A percentile compares a stretch with the other conserved stretches of the same genome.
Conservation (phyloP, 805 yeast species). For the Kluyveromyces wickerhamii region DNA sequence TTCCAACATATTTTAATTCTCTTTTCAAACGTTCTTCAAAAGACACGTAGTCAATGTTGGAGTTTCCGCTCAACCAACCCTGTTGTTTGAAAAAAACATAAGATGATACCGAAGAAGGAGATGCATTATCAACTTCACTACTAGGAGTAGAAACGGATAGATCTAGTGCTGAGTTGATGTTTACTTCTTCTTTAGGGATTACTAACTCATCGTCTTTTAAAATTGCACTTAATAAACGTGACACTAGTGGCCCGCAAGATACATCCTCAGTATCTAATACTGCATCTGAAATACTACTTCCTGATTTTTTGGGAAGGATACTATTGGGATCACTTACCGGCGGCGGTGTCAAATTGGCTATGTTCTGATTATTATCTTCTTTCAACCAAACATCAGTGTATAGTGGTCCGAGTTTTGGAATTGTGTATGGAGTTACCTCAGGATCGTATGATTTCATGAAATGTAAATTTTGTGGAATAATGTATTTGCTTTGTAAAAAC, state of each 20-base stretch:
- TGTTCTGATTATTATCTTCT: slow-evolving; percentile 53
- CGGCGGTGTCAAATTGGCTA: slow-evolving; percentile 36
- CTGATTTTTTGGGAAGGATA: slow-evolving; percentile 48
- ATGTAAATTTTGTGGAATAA: slow-evolving; percentile 42
- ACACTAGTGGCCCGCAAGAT: slow-evolving; percentile 86
- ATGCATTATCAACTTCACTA: slow-evolving; percentile 13
- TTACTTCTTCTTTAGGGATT: slow-evolving; percentile 12
- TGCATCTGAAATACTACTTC: slow-evolving; percentile 47
- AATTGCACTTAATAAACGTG: slow-evolving; percentile 76
- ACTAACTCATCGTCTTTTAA: slow-evolving; percentile 30
- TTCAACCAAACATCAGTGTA: slow-evolving; percentile 83
- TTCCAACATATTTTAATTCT: slow-evolving; percentile 85
- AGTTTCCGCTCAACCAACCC: slow-evolving; percentile 40
- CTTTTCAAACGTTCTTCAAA: slow-evolving; percentile 83
- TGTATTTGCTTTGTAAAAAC: slow-evolving; percentile 54
- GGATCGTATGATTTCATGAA: slow-evolving; percentile 48
- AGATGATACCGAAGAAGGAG: slow-evolving; percentile 14
- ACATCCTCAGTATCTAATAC: slow-evolving; percentile 62
- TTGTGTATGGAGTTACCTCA: slow-evolving; percentile 59
- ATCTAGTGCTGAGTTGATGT: slow-evolving; percentile 12
- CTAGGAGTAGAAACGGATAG: slow-evolving; percentile 15
- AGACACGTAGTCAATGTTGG: slow-evolving; percentile 59
- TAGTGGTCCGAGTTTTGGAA: slow-evolving; percentile 78
- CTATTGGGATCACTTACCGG: slow-evolving; percentile 38
- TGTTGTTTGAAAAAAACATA: slow-evolving; percentile 35